Conservation (phyloP, 1,139 yeast species). For the Ashbya aceris region DNA sequence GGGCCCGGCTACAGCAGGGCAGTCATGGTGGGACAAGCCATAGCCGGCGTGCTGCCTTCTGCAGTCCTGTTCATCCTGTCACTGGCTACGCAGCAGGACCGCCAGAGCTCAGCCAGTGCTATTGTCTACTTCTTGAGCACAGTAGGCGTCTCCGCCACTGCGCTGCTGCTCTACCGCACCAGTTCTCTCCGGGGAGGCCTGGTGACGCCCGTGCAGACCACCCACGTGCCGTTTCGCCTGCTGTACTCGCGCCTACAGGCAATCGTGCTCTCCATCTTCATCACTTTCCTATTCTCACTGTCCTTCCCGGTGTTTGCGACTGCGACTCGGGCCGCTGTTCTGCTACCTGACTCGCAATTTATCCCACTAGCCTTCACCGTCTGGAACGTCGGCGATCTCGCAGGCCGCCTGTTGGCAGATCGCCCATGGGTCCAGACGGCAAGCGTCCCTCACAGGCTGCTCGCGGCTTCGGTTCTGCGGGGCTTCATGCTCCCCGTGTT, state of each 20-base stretch:
- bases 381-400: constrained; percentile 86
- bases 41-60: constrained; percentile 88
- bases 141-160: constrained; percentile 45
- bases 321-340: constrained; percentile 39
- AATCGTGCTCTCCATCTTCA: constrained; percentile 61
- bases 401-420: constrained; percentile 68
- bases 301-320: constrained; percentile 89
- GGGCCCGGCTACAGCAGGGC: constrained; percentile 75
- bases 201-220: constrained; percentile 3
- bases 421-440: constrained; percentile 15
- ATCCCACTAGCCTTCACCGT: constrained; percentile 70
- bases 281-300: constrained; percentile 68
- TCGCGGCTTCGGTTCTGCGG: constrained; percentile 47
- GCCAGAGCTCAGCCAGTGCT: constrained; percentile 44
- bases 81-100: constrained; percentile 31
- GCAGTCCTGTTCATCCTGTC: constrained; percentile 60
- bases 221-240: constrained; percentile 28
- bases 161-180: constrained; percentile 33
- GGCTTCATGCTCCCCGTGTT: constrained; percentile 53
- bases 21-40: constrained; percentile 89
- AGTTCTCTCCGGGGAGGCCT: constrained; percentile 14
- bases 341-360: constrained; percentile 36
- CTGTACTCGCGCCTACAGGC: constrained; percentile 51
- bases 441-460: constrained; percentile 29
- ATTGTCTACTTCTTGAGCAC: constrained; percentile 61